Percentiles rank a stretch among this genome's conserved stretches.
phyloP scores from a whole-genome alignment of 2,329 filamentous ascomycete species.

The Nemania bipapillata region DNA sequence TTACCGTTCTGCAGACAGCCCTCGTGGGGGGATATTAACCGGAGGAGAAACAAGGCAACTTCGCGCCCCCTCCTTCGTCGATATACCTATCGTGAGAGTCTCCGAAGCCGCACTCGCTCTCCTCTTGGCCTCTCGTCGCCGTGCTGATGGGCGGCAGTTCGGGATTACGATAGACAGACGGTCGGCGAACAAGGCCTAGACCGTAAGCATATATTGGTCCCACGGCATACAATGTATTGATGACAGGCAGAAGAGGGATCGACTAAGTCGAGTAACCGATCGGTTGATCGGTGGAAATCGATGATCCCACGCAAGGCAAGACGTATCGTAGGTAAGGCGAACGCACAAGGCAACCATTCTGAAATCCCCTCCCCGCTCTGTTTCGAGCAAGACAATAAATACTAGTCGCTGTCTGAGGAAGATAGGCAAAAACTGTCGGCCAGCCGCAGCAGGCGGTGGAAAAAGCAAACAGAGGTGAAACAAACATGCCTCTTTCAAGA shows the following conservation, averaged over 20 bases:
- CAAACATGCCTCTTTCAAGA: conserved; percentile 5
- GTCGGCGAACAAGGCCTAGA: not conserved
- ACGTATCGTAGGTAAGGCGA: not conserved
- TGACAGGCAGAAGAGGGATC: not conserved
- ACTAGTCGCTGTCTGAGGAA: not conserved
- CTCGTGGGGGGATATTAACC: not conserved
- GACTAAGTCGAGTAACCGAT: not conserved
- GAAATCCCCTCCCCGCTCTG: not conserved
- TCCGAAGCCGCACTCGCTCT: not conserved
- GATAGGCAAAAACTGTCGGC: conserved; percentile 10
- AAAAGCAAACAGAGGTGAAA: conserved; percentile 20
- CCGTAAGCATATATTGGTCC: not conserved
- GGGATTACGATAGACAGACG: not conserved
- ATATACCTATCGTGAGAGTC: not conserved
- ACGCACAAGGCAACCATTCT: not conserved
- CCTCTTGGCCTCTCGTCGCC: not conserved
- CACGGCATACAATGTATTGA: not conserved
- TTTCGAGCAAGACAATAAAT: not conserved
- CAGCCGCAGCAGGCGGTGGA: not conserved
- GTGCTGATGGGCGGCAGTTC: not conserved
- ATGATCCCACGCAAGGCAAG: not conserved
- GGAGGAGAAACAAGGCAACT: not conserved
- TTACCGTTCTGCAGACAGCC: not conserved
- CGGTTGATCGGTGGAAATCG: not conserved
- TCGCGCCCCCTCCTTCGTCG: not conserved